phyloP scores from a whole-genome alignment of 2,329 filamentous ascomycete genomes.

The Clathrospora elynae region DNA sequence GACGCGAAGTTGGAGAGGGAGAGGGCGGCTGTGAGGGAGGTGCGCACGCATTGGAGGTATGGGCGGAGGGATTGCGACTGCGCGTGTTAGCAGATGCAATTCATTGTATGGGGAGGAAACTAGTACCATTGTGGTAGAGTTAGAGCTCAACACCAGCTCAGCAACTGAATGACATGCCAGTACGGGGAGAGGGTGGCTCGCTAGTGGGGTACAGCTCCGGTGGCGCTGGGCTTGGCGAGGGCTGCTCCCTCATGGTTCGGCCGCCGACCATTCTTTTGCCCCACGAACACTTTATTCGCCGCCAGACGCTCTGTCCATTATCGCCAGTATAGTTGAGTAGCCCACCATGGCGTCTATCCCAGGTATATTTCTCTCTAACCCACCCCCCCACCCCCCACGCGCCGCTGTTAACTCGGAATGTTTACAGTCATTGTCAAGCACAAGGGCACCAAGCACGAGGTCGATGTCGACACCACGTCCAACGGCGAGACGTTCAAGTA shows the following conservation, averaged over 20 bases:
- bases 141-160: conserved; percentile 26
- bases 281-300: conserved; percentile 32
- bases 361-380: conserved; percentile 26
- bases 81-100: conserved; percentile 31
- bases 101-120: background rate
- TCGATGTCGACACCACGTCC: conserved; percentile 84
- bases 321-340: conserved; percentile 7
- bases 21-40: conserved; percentile 89
- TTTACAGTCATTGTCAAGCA: conserved; percentile 85
- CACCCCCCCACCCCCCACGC: background rate
- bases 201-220: conserved; percentile 35
- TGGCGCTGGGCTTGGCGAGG: conserved; percentile 23
- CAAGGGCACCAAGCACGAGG: conserved; percentile 90
- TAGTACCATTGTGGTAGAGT: conserved; percentile 37
- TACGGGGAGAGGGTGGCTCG: conserved; percentile 32
- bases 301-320: conserved; percentile 6
- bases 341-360: conserved; percentile 46
- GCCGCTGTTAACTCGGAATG: conserved; percentile 28
- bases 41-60: conserved; percentile 94
- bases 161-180: conserved; percentile 34
- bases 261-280: conserved; percentile 36
- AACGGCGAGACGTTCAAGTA: conserved; percentile 94
- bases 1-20: conserved; percentile 97
- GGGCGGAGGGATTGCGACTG: conserved; percentile 95
- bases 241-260: conserved; percentile 38